Percentiles rank a stretch among this genome's conserved stretches.
These are phyloP conservation scores for Penicillium alfredii DNA, from an alignment of 495 filamentous ascomycete genomes.

Conservation along the genomic window DNA sequence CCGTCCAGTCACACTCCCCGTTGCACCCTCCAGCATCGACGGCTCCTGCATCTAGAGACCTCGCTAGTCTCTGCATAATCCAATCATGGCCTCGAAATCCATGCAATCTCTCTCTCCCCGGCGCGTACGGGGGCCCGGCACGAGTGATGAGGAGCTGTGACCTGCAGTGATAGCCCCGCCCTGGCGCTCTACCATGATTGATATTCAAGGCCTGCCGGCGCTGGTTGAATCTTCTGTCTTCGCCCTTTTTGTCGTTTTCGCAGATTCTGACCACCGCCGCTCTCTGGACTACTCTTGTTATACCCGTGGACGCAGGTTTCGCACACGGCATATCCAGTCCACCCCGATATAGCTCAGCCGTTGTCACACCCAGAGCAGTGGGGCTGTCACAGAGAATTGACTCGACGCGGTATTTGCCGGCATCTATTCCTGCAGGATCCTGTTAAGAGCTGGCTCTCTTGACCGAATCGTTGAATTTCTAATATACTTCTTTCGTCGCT, in stretches of 20 bases:
- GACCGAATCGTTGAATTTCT: slow-evolving; percentile 9
- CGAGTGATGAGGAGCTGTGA: slow-evolving; percentile 19
- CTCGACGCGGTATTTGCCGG: slow-evolving; percentile 6
- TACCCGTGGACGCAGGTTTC: slow-evolving; percentile 34
- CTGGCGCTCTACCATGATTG: slow-evolving; percentile 20
- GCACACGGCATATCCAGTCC: slow-evolving; percentile 22
- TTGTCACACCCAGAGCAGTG: slow-evolving; percentile 17
- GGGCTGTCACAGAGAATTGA: slow-evolving; percentile 11
- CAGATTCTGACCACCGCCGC: slow-evolving; percentile 7
- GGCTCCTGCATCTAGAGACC: slow-evolving; percentile 16
- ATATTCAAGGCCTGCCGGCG: slow-evolving; percentile 31
- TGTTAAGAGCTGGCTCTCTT: slow-evolving; percentile 38
- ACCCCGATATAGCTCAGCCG: slow-evolving; percentile 15
- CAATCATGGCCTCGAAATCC: slow-evolving; percentile 27
- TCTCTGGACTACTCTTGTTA: slow-evolving; percentile 13
- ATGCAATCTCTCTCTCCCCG: slow-evolving; percentile 19
- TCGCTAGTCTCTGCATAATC: slow-evolving; percentile 8
- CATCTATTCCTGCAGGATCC: background rate
- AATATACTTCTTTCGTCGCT: slow-evolving; percentile 2
- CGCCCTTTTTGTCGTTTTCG: slow-evolving; percentile 13
- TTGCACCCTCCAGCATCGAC: slow-evolving; percentile 9
- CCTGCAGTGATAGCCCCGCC: slow-evolving; percentile 19
- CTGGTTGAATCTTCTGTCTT: slow-evolving; percentile 12
- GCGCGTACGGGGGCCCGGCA: slow-evolving; percentile 29
- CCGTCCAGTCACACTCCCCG: slow-evolving; percentile 23